Percentiles rank a stretch among this genome's conserved stretches.
These are phyloP conservation scores for Paxillus rubicundulus DNA, from an alignment of 768 basidiomycete species.

Conservation along the genomic window DNA sequence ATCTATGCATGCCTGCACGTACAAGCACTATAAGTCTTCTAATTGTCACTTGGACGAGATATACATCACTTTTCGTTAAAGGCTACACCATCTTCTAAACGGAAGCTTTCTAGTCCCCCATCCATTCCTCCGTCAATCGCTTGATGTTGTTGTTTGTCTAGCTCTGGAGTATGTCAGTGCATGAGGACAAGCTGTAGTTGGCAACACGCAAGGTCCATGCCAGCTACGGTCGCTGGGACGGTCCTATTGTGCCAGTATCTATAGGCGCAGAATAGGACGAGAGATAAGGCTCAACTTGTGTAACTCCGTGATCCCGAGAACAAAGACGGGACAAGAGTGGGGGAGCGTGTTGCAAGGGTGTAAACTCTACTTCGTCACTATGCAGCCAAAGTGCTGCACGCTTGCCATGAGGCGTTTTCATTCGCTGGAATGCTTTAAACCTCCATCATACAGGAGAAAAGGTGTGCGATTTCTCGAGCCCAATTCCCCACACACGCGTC, in stretches of 20 bases:
- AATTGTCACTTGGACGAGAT: not conserved
- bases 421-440: conserved; percentile 19
- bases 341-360: conserved; percentile 6
- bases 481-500: conserved; percentile 8
- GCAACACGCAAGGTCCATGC: conserved; percentile 21
- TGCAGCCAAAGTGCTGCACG: conserved; percentile 27
- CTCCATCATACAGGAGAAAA: conserved; percentile 14
- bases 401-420: conserved; percentile 29
- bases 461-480: conserved; percentile 19
- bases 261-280: conserved; percentile 2
- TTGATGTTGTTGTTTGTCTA: conserved; percentile 8
- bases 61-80: not conserved
- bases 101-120: conserved; percentile 17
- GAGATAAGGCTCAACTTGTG: conserved; percentile 5
- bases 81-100: conserved; percentile 8
- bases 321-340: conserved; percentile 17
- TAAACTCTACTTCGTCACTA: conserved; percentile 7
- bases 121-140: not conserved
- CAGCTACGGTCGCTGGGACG: conserved; percentile 8
- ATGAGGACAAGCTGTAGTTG: conserved; percentile 24
- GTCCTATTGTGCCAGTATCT: not conserved
- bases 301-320: conserved; percentile 3
- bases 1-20: conserved; percentile 1
- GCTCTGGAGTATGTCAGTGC: conserved; percentile 11
- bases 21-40: not conserved